Evolutionary conservation across 345 rosid genomes (phyloP), one percentile per base, ranked within the genome.

Genomic region (Populus simonii): DNA sequence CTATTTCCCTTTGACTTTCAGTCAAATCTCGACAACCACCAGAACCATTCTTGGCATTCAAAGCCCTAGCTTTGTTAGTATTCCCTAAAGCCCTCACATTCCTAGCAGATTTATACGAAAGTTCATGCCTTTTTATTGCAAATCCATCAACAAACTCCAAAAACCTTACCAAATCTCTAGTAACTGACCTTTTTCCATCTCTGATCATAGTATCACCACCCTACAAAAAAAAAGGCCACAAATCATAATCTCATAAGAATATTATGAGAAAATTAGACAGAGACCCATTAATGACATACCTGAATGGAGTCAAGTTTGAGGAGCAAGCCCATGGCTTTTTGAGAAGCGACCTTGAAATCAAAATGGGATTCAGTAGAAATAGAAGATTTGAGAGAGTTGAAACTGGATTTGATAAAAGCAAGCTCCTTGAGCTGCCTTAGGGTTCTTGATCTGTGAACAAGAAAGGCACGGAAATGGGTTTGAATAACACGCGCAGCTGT

Each of bases 401-500:
- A 89, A 49, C 84, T 85, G 65, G 98, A 86, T 84, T 90, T 93
- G 65, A 95, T 76, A 62, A 61, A 39, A 51, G 98, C 99, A 35
- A 95, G 93, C 63, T 87, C 90, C 79, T 92, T 88, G 81, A 93
- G 98, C 79, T 92, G 89, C 27, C 97, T 81, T 35, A 95, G 91
- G 74, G 92, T 84, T 83, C 88, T 84, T 65, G 98, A 95, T 90
- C 98, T 89, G 35, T 82, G 90, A 74, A 84, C 97, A 2, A 95
- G 89, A 86, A 89, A 90, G 38, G 91, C 83, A 0, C 97, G 92
- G 78, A 93, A 95, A 84, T 88, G 94, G 79, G 85, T 80, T 77
- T 92, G 98, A 76, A 95, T 95, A 43, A 95, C 86, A 31, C 94
- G 87, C 35, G 99, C 98, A 9, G 98, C 98, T 15, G 87, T 79